A percentile compares a stretch with the other conserved stretches of the same genome.
Conservation (phyloP, 2,329 filamentous ascomycete species). For the Pleomassaria siparia region DNA sequence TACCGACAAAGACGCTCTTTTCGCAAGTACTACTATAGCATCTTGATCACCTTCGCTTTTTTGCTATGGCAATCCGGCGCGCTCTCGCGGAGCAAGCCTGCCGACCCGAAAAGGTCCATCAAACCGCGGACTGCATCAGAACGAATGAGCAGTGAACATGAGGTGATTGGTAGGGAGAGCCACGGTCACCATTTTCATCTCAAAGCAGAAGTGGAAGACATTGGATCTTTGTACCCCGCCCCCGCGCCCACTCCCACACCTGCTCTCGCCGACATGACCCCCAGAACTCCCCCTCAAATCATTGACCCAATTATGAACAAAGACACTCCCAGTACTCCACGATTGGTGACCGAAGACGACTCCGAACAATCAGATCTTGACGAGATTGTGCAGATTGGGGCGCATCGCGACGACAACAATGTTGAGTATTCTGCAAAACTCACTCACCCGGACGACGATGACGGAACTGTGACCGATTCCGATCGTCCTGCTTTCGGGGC, state of each 20-base stretch:
- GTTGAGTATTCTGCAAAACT: slow-evolving; percentile 14
- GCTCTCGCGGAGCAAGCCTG: neutral
- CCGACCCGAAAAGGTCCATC: slow-evolving; percentile 7
- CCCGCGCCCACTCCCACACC: neutral
- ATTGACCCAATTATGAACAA: neutral
- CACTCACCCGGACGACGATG: slow-evolving; percentile 17
- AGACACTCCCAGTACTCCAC: neutral
- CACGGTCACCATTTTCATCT: slow-evolving; percentile 8
- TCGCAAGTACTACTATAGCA: slow-evolving; percentile 8
- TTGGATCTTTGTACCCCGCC: neutral
- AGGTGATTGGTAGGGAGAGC: neutral
- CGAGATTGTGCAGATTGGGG: neutral
- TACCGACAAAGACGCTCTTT: slow-evolving; percentile 14
- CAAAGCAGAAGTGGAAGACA: neutral
- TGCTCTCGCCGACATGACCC: neutral
- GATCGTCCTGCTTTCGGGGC: neutral
- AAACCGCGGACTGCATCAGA: neutral
- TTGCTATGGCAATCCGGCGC: slow-evolving; percentile 9
- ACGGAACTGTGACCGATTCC: slow-evolving; percentile 3
- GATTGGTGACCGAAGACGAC: slow-evolving; percentile 3
- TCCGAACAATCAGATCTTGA: slow-evolving; percentile 9
- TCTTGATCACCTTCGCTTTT: slow-evolving; percentile 9
- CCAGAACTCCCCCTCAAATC: neutral
- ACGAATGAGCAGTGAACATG: neutral
- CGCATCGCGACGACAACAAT: slow-evolving; percentile 2